These are phyloP conservation scores for Trichoderma semiorbis DNA, from an alignment of 2,329 filamentous ascomycete species.

Conservation along the genomic window DNA sequence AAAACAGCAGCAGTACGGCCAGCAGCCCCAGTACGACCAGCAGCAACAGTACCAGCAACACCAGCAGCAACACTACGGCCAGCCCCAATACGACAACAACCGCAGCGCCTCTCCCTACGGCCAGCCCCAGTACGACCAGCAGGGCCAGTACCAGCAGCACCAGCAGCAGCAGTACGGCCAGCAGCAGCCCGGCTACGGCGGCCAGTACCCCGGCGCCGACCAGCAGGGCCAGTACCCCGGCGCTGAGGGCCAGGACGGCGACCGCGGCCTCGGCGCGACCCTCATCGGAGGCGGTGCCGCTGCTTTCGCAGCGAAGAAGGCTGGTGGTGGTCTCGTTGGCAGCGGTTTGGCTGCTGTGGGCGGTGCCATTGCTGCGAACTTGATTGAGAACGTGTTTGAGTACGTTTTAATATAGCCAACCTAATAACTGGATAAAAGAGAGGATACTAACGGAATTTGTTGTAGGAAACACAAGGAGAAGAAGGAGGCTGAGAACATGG, in stretches of 20 bases:
- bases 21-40: slow-evolving; percentile 11
- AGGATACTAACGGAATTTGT: not conserved
- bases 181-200: slow-evolving; percentile 22
- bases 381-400: slow-evolving; percentile 44
- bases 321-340: slow-evolving; percentile 50
- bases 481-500: slow-evolving; percentile 4
- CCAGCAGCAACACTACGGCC: slow-evolving; percentile 24
- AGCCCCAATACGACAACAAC: slow-evolving; percentile 20
- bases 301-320: slow-evolving; percentile 52
- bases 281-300: slow-evolving; percentile 51
- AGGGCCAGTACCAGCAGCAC: not conserved
- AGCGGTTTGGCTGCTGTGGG: slow-evolving; percentile 49
- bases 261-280: slow-evolving; percentile 55
- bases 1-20: not conserved
- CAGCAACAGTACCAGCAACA: slow-evolving; percentile 22
- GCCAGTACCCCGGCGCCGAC: slow-evolving; percentile 17
- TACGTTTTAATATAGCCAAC: slow-evolving; percentile 19
- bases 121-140: slow-evolving; percentile 23
- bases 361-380: slow-evolving; percentile 54
- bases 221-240: slow-evolving; percentile 24
- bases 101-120: slow-evolving; percentile 20
- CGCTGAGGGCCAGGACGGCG: slow-evolving; percentile 35
- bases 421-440: no score
- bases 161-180: slow-evolving; percentile 21
- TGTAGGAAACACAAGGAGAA: slow-evolving; percentile 21